phyloP scores from a whole-genome alignment of 352 stramenopile species.

The Elongisporangium anandrum region DNA sequence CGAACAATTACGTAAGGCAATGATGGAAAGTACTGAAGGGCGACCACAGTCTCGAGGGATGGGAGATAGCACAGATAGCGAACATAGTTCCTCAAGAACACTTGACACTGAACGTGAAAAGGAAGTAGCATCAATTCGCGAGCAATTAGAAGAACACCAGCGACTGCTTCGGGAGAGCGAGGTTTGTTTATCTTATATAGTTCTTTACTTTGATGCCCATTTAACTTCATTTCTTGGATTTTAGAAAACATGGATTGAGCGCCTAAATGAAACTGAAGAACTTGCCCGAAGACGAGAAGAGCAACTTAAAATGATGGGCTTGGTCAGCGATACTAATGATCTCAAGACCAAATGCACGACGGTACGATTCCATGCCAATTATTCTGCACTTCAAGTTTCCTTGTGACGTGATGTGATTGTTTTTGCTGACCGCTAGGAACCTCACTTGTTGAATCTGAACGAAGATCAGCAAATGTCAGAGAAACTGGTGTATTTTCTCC shows the following conservation, averaged over 20 bases:
- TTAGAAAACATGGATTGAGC: slow-evolving; percentile 79
- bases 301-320: slow-evolving; percentile 62
- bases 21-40: slow-evolving; percentile 59
- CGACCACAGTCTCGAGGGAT: slow-evolving; percentile 47
- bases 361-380: slow-evolving; percentile 10
- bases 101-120: slow-evolving; percentile 45
- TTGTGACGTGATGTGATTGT: not conserved
- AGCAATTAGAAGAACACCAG: slow-evolving; percentile 78
- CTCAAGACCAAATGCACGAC: slow-evolving; percentile 50
- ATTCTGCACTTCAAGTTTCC: not conserved
- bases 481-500: slow-evolving; percentile 79
- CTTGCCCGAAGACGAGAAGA: slow-evolving; percentile 77
- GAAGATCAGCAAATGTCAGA: slow-evolving; percentile 86
- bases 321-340: slow-evolving; percentile 55
- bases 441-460: slow-evolving; percentile 83
- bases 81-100: slow-evolving; percentile 12
- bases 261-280: slow-evolving; percentile 78
- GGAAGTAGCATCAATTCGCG: slow-evolving; percentile 55
- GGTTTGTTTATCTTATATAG: slow-evolving; percentile 13
- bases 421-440: slow-evolving; percentile 28
- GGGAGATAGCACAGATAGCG: slow-evolving; percentile 11
- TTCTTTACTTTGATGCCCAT: not conserved
- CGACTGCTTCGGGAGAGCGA: slow-evolving; percentile 71
- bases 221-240: not conserved
- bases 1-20: slow-evolving; percentile 56